phyloP scores from a whole-genome alignment of 169 alveolate genomes.

The Prorocentrum cordatum region DNA sequence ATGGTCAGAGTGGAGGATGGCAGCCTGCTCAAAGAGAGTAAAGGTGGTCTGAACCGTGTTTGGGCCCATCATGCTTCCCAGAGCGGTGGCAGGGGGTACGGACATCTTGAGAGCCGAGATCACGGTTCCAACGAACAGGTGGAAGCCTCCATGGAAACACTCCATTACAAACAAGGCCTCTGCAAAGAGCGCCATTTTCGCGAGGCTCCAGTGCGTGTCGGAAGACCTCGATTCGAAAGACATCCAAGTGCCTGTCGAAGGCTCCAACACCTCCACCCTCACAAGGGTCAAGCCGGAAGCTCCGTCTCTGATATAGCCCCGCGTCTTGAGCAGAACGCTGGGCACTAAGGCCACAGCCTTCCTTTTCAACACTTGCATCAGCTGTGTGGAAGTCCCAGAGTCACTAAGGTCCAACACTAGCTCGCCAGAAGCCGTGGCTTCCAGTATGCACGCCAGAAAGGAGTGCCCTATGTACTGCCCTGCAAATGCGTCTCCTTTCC shows the following conservation, averaged over 20 bases:
- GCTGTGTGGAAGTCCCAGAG: neutral
- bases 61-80: neutral
- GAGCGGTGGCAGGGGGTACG: neutral
- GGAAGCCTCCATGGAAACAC: constrained; percentile 27
- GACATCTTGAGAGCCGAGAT: constrained; percentile 7
- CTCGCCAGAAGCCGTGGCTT: neutral
- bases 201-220: constrained; percentile 10
- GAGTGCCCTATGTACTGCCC: constrained; percentile 9
- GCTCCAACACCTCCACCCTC: neutral
- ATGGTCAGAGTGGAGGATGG: neutral
- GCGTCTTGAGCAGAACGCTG: neutral
- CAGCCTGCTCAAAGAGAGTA: constrained; percentile 22
- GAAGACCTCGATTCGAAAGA: neutral
- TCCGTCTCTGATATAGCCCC: neutral
- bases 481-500: constrained; percentile 6
- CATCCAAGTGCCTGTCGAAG: neutral
- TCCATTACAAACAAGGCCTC: neutral
- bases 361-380: constrained; percentile 2
- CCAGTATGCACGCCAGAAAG: constrained; percentile 10
- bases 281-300: neutral
- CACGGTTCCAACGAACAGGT: neutral
- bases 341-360: neutral
- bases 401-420: neutral
- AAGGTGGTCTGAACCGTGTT: constrained; percentile 23
- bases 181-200: neutral